Base-by-base conservation (phyloP, 306 rosid genomes). In the Corylus avellana region DNA sequence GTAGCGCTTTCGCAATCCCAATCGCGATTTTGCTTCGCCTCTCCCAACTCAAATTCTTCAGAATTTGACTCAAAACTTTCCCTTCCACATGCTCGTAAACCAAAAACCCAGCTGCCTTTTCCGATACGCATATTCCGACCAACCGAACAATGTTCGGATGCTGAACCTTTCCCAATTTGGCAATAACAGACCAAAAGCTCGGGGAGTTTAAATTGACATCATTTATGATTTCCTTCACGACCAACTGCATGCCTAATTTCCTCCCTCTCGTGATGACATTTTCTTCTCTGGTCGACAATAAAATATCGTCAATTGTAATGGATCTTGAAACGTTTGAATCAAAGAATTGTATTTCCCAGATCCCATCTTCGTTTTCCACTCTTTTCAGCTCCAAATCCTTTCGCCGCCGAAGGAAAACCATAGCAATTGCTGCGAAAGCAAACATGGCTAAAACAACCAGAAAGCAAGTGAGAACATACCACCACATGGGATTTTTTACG, bases 271-370 rank as follows among this genome's bases (percentile, higher is more conserved):
- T 74, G 39, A 87, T 79, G n/a, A 73, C 86, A 56, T 86, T 87
- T 22, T 89, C 91, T 47, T 85, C 85, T 72, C 83, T 82, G 0
- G 80, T 79, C 6, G 91, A 83, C 1, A 83, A 77, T 5, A 89
- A 7, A 69, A 95, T 83, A n/a, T 90, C 91, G 0, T 89, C 85
- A 3, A 95, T 57, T 0, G 77, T 86, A 1, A 91, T 70, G 55
- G 61, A 54, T 54, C 81, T 88, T 0, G 92, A 77, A 0, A 80
- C 76, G 72, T 78, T 89, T 0, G 76, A 18, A 2, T 89, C 89
- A 4, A 91, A 93, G 68, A 89, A 89, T 44, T 89, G 89, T 22
- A 91, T 29, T 39, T 91, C 92, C 98, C 97, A 96, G 0, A 79
- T 80, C 47, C 93, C 96, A 27, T 90, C 87, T 70, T 90, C 86